Base-by-base conservation (phyloP, 2,329 filamentous ascomycete genomes). In the Diaporthe sp. region DNA sequence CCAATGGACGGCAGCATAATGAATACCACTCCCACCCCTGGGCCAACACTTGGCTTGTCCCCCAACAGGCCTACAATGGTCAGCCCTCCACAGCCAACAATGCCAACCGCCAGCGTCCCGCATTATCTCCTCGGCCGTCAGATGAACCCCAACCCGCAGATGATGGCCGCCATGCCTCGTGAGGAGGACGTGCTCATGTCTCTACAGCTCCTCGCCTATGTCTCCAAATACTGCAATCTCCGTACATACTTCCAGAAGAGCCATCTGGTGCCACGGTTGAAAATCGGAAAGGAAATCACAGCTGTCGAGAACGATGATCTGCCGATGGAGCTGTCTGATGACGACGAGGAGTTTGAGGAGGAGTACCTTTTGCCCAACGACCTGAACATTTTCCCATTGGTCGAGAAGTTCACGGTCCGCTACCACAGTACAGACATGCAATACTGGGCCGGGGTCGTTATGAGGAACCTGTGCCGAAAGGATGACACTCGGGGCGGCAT, bases 161-260 rank as follows among this genome's bases (percentile, higher is more conserved):
- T 97, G 80, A 87, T 98, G 44, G 94, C 96, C 39, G 94, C 95
- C 15, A 98, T 98, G 94, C 97, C 97, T 13, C 92, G 97, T 70
- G 97, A 99, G 80, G 97, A 99, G 84, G 97, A 99, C 81, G 97
- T 99, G 3, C 88, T 99, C 78, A 98, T 99, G 96, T 98, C 97
- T 8, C 89, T 99, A 51, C 97, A 99, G 85, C 91, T 99, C 28
- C 90, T 99, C 61, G 97, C 97, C 22, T 99, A 99, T 83, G 96
- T 99, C 74, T 98, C 96, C 34, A 99, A 99, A 85, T 99, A 99
- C 85, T 98, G 97, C 88, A 97, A 98, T 80, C 90, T 99, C 42
- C 92, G 97, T 25, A 93, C 95, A 6, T 99, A 98, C 84, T 99
- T 99, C 84, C 97, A 99, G 82, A 91, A 94, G 83, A 98, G 96